Base-by-base conservation (phyloP, 805 yeast species). In the Ogataea chonburiensis region DNA sequence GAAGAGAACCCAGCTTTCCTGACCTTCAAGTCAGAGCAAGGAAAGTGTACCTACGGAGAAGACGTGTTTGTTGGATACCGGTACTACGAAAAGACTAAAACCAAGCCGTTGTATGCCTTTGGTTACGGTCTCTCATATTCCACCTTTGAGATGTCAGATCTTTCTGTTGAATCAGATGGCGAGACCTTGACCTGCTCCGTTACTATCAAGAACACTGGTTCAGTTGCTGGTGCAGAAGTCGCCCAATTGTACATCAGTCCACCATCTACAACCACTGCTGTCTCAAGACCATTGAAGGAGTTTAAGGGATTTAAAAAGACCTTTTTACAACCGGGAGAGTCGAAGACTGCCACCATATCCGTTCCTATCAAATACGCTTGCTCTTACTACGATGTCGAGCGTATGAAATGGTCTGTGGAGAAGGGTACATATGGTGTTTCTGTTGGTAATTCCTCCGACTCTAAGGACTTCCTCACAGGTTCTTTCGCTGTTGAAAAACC, bases 121-220 rank as follows among this genome's bases (percentile, higher is more conserved):
- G 85, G 85, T 4, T 67, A 56, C 47, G 85, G 85, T 31, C 65
- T 78, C 43, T 77, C 85, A 2, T 79, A 77, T 61, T 71, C 83
- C 14, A 46, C 66, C 0, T 79, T 77, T 49, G 60, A 55, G 20
- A 54, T 72, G 42, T 51, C 58, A 6, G 57, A 69, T 41, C 58
- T 75, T 52, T 38, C 44, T 16, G 67, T 66, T 5, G 54, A 55
- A 14, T 69, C 27, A 7, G 39, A 38, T 2, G 45, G 30, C 8
- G 55, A 42, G 10, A 29, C 38, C 6, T 27, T 55, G 20, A 32
- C 24, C 1, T 70, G 63, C 4, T 40, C 62, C 3, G 70, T 72
- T 24, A 51, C 55, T 11, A 71, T 77, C 13, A 58, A 59, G 29
- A 78, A 78, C 55, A 64, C 70, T 23, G 82, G 82, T 30, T 33